A percentile compares a stretch with the other conserved stretches of the same genome.
phyloP scores from a whole-genome alignment of 768 basidiomycete species.

The Suillus cothurnatus region DNA sequence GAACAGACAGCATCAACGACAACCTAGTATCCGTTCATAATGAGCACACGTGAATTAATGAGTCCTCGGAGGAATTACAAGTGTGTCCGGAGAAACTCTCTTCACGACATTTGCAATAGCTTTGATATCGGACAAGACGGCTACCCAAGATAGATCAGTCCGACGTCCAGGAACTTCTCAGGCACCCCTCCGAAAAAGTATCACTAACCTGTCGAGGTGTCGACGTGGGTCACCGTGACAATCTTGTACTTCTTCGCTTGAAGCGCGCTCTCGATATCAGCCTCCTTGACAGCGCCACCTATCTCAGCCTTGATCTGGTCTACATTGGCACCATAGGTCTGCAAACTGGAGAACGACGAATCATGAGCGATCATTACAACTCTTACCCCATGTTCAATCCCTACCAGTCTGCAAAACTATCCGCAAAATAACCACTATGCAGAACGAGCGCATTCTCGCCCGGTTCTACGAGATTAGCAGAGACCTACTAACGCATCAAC shows the following conservation, averaged over 20 bases:
- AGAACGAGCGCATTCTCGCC: slow-evolving; percentile 82
- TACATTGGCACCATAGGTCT: slow-evolving; percentile 87
- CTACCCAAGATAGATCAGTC: slow-evolving; percentile 35
- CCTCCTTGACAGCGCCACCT: slow-evolving; percentile 68
- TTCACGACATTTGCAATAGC: slow-evolving; percentile 73
- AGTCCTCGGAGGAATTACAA: slow-evolving; percentile 46
- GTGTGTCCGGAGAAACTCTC: slow-evolving; percentile 79
- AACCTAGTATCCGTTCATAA: slow-evolving; percentile 44
- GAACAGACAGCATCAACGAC: slow-evolving; percentile 95
- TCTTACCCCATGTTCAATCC: slow-evolving; percentile 6
- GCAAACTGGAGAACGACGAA: slow-evolving; percentile 51
- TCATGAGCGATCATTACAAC: background rate
- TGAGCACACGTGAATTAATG: background rate
- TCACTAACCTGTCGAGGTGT: slow-evolving; percentile 77
- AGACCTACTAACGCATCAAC: slow-evolving; percentile 59
- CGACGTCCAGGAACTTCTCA: background rate
- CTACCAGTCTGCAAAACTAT: slow-evolving; percentile 86
- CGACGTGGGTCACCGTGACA: slow-evolving; percentile 93
- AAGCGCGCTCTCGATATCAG: slow-evolving; percentile 68
- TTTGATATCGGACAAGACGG: slow-evolving; percentile 84
- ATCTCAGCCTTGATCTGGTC: slow-evolving; percentile 82
- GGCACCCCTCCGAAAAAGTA: background rate
- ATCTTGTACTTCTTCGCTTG: slow-evolving; percentile 83
- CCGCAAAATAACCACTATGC: slow-evolving; percentile 93
- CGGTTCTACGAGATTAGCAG: slow-evolving; percentile 86